phyloP scores from a whole-genome alignment of 2,329 filamentous ascomycete species.

The Fusarium bulbicola region DNA sequence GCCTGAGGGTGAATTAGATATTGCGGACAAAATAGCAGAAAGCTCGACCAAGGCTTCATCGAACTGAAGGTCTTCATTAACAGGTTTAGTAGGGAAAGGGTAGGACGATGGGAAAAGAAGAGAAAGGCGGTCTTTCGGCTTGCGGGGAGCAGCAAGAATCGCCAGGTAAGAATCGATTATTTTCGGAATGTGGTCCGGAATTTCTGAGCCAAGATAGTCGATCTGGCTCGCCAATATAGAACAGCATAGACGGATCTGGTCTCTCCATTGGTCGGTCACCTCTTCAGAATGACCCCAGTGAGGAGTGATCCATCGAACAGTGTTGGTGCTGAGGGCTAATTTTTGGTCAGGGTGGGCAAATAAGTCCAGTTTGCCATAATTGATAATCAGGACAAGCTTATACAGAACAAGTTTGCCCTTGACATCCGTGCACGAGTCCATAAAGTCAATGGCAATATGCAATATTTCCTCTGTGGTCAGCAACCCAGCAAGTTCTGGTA shows the following conservation, averaged over 20 bases:
- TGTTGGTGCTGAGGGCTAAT: slow-evolving; percentile 79
- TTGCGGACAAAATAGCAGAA: slow-evolving; percentile 83
- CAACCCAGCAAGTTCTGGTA: slow-evolving; percentile 85
- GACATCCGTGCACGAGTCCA: slow-evolving; percentile 87
- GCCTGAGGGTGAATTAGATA: slow-evolving; percentile 75
- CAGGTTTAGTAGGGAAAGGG: slow-evolving; percentile 81
- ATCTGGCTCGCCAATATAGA: slow-evolving; percentile 90
- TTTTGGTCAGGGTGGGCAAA: slow-evolving; percentile 83
- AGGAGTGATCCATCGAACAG: slow-evolving; percentile 88
- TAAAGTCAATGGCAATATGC: slow-evolving; percentile 90
- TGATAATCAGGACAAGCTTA: slow-evolving; percentile 91
- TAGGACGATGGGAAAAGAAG: slow-evolving; percentile 90
- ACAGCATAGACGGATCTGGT: slow-evolving; percentile 92
- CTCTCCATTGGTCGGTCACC: slow-evolving; percentile 86
- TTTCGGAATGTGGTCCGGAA: slow-evolving; percentile 89
- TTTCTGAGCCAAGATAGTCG: slow-evolving; percentile 78
- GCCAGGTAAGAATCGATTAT: slow-evolving; percentile 89
- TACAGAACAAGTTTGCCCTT: slow-evolving; percentile 93
- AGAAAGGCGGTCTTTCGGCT: slow-evolving; percentile 74
- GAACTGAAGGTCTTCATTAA: slow-evolving; percentile 69
- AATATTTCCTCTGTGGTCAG: slow-evolving; percentile 86
- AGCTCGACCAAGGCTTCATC: slow-evolving; percentile 91
- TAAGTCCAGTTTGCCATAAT: slow-evolving; percentile 83
- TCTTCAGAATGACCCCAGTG: slow-evolving; percentile 85
- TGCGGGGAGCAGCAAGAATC: slow-evolving; percentile 67